These are phyloP conservation scores for Dactylellina cionopaga DNA, from an alignment of 2,329 filamentous ascomycete genomes.

Conservation along the genomic window DNA sequence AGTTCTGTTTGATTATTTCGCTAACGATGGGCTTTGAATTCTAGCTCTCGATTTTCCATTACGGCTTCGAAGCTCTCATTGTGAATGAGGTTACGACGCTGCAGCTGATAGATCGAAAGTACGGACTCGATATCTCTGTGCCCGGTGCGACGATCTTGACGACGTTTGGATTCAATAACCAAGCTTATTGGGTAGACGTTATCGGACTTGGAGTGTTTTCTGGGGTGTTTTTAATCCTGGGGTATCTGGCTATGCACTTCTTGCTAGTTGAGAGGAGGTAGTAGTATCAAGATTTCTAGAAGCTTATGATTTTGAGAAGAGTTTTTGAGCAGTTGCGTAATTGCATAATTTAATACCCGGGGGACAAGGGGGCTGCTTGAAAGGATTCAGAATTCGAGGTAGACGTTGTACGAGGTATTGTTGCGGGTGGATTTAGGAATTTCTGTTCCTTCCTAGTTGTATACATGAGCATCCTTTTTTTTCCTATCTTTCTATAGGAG, in stretches of 20 bases:
- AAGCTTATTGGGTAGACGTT: constrained; percentile 85
- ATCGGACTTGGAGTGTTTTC: constrained; percentile 84
- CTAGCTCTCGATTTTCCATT: constrained; percentile 94
- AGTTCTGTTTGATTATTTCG: background rate
- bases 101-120: constrained; percentile 90
- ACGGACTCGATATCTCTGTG: constrained; percentile 94
- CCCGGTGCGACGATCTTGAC: constrained; percentile 93
- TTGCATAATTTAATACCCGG: background rate
- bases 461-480: constrained; percentile 37
- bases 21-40: constrained; percentile 53
- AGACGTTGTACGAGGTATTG: constrained; percentile 18
- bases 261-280: constrained; percentile 78
- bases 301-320: background rate
- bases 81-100: constrained; percentile 95
- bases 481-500: constrained; percentile 6
- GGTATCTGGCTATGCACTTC: constrained; percentile 92
- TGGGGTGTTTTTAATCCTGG: constrained; percentile 82
- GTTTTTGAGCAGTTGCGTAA: background rate
- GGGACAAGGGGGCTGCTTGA: background rate
- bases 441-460: constrained; percentile 6
- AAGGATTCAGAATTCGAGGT: constrained; percentile 22
- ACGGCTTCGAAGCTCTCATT: constrained; percentile 93
- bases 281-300: background rate
- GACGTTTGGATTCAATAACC: constrained; percentile 91
- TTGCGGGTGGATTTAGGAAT: background rate